Evolutionary conservation across 2,329 filamentous ascomycete species (phyloP).

Genomic region (Aspergillus bombycis): DNA sequence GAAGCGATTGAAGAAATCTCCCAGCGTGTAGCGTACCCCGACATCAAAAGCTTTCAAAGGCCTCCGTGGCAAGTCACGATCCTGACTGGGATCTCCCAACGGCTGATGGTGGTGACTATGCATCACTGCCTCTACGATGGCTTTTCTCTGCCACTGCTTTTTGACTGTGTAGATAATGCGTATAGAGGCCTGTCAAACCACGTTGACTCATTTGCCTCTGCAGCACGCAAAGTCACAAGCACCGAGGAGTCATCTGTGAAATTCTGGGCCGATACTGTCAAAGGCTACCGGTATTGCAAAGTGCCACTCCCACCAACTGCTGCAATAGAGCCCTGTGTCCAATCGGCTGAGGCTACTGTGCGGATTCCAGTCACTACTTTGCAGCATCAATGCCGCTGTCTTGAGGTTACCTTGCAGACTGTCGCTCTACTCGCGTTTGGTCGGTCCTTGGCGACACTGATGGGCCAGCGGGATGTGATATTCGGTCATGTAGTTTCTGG

Average conservation of each 20-base stretch:
- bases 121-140: conserved; percentile 22
- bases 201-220: not conserved
- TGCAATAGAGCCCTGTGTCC: not conserved
- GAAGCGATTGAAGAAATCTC: not conserved
- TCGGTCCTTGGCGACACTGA: not conserved
- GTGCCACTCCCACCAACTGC: not conserved
- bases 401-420: not conserved
- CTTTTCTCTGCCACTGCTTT: conserved; percentile 12
- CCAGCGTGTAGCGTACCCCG: no score
- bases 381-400: not conserved
- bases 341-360: not conserved
- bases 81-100: not conserved
- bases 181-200: no score
- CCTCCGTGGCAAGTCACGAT: not conserved
- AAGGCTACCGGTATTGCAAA: not conserved
- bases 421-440: not conserved
- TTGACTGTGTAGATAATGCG: no score
- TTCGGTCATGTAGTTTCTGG: not conserved
- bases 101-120: conserved; percentile 15
- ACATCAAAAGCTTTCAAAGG: not conserved
- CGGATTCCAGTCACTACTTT: not conserved
- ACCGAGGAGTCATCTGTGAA: not conserved
- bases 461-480: not conserved
- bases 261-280: not conserved
- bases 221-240: not conserved